phyloP scores from a whole-genome alignment of 306 rosid species.

The Oxytropis ochrocephala region DNA sequence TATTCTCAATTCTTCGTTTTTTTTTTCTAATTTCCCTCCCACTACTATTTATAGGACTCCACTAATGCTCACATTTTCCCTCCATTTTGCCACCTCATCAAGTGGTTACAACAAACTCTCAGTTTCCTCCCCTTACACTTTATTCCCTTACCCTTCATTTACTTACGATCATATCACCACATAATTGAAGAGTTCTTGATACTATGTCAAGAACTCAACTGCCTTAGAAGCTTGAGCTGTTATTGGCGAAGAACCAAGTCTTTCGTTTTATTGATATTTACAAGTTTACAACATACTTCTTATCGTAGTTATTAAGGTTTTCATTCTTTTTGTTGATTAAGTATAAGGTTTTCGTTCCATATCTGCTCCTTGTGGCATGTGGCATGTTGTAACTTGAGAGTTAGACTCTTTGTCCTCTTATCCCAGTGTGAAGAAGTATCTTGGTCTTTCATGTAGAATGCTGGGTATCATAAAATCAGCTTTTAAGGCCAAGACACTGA shows the following conservation, averaged over 20 bases:
- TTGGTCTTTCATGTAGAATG: background rate
- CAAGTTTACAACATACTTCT: background rate
- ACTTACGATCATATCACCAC: too few species aligned
- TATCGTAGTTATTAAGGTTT: background rate
- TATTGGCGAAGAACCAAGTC: constrained; percentile 1
- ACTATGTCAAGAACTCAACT: background rate
- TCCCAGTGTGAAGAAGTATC: background rate
- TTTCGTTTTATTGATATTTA: background rate
- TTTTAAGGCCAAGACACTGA: background rate
- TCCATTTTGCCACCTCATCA: too few species aligned
- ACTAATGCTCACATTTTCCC: too few species aligned
- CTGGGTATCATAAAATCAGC: constrained; percentile 8
- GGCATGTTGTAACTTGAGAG: background rate
- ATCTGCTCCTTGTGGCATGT: background rate
- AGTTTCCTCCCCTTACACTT: too few species aligned
- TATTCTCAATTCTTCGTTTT: too few species aligned
- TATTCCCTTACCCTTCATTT: too few species aligned
- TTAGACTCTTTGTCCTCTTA: background rate
- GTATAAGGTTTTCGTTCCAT: background rate
- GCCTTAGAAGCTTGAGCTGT: background rate
- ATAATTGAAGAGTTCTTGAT: background rate
- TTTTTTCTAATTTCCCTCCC: too few species aligned
- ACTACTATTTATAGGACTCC: too few species aligned
- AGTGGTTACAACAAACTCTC: too few species aligned
- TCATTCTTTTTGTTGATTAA: background rate